These are phyloP conservation scores for Paratinospora sagittata DNA, from an alignment of 164 flowering plant genomes.

Conservation along the genomic window DNA sequence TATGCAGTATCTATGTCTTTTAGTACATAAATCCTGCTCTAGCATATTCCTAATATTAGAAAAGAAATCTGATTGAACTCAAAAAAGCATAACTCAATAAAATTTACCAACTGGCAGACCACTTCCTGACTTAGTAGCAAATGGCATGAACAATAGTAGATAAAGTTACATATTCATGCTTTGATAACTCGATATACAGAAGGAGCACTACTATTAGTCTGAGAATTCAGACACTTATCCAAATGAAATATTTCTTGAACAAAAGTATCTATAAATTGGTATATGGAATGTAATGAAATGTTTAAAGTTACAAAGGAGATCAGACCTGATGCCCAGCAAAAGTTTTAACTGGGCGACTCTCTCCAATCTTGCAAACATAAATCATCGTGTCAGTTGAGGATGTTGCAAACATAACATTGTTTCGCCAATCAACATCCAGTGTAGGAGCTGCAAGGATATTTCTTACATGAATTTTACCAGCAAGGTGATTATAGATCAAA, in stretches of 20 bases:
- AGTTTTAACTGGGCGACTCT: slow-evolving; percentile 61
- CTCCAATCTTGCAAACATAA: slow-evolving; percentile 93
- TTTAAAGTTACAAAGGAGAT: slow-evolving; percentile 7
- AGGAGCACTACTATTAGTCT: background rate
- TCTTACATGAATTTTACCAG: background rate
- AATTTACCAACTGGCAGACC: background rate
- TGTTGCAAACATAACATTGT: slow-evolving; percentile 82
- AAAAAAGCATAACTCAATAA: background rate
- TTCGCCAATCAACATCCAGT: slow-evolving; percentile 98
- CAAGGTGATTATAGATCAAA: background rate
- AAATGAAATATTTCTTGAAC: no score
- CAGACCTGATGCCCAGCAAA: slow-evolving; percentile 89
- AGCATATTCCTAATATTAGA: no score
- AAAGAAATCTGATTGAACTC: no score
- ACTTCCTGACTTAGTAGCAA: background rate
- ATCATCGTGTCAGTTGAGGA: slow-evolving; percentile 93
- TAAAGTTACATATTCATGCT: background rate
- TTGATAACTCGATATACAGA: no score
- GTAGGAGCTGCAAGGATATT: slow-evolving; percentile 59
- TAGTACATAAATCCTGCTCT: no score
- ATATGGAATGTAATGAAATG: background rate
- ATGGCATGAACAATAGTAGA: background rate
- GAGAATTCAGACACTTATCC: no score
- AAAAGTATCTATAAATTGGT: no score
- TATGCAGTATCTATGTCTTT: no score